Conservation (phyloP, 805 yeast species). For the Schwanniomyces yamadae region DNA sequence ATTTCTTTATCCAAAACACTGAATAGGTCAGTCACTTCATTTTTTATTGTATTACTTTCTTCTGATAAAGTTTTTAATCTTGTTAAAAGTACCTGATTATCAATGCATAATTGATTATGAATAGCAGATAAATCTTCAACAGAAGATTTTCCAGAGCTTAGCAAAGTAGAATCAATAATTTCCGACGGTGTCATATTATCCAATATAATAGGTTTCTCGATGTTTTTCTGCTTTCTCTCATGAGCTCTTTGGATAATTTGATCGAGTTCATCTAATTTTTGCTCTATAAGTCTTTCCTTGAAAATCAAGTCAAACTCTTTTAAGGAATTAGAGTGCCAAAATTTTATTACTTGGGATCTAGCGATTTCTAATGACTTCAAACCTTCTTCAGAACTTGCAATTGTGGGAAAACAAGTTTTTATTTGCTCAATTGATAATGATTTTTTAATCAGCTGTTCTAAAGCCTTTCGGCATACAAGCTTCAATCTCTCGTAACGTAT, state of each 20-base stretch:
- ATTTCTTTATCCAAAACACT: conserved; percentile 20
- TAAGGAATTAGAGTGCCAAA: conserved; percentile 49
- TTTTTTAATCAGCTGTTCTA: conserved; percentile 50
- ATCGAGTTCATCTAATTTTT: conserved; percentile 47
- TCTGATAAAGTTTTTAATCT: conserved; percentile 20
- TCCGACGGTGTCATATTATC: conserved; percentile 31
- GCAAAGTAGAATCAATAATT: conserved; percentile 31
- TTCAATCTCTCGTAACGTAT: conserved; percentile 51
- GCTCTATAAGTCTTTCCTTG: conserved; percentile 45
- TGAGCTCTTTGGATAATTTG: conserved; percentile 45
- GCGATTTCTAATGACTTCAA: conserved; percentile 45
- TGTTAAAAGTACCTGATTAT: conserved; percentile 28
- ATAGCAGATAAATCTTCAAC: conserved; percentile 32
- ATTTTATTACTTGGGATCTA: conserved; percentile 49
- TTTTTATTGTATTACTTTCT: conserved; percentile 19
- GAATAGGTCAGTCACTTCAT: conserved; percentile 21
- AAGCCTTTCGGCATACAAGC: conserved; percentile 52
- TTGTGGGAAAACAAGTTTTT: conserved; percentile 53
- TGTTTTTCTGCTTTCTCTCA: conserved; percentile 18
- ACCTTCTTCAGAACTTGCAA: conserved; percentile 48
- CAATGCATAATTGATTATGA: conserved; percentile 34
- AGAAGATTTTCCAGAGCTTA: conserved; percentile 18
- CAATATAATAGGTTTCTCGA: conserved; percentile 21
- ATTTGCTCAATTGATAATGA: conserved; percentile 52
- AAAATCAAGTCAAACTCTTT: conserved; percentile 57